Percentiles rank a stretch among this genome's conserved stretches.
Conservation (phyloP, 179 eudicot species). For the Beta lomatogona region DNA sequence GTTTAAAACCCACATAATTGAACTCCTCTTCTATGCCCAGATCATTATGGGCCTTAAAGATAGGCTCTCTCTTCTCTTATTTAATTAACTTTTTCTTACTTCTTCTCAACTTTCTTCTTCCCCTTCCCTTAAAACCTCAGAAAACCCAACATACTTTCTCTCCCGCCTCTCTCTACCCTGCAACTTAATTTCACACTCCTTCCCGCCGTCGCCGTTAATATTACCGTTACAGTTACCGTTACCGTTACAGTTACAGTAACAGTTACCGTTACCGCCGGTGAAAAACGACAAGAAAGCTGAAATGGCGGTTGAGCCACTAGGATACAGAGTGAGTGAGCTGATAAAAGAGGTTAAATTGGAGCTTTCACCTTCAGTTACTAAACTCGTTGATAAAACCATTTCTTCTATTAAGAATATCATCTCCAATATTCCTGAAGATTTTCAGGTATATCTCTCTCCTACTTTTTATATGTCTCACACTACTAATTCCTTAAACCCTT, state of each 20-base stretch:
- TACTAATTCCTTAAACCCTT: conserved; percentile 24
- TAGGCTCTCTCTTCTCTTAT: neutral
- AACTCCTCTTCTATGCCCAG: no score
- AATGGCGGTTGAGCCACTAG: conserved; percentile 46
- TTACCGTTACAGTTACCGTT: neutral
- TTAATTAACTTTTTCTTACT: no score
- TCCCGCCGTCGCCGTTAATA: neutral
- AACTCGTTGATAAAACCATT: conserved; percentile 48
- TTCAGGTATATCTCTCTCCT: conserved; percentile 34
- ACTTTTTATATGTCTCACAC: neutral
- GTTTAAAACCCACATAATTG: no score
- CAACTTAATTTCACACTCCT: conserved; percentile 1
- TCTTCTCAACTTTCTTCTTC: neutral
- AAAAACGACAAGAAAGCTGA: neutral
- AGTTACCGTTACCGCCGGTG: neutral
- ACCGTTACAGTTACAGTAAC: neutral
- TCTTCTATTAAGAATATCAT: conserved; percentile 54
- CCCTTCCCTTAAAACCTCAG: neutral
- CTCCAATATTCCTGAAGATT: conserved; percentile 54
- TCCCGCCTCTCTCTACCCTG: conserved; percentile 5
- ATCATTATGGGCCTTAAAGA: neutral
- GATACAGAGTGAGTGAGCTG: conserved; percentile 59
- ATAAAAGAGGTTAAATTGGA: conserved; percentile 69
- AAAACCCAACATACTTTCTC: neutral
- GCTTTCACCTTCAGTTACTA: conserved; percentile 56